Base-by-base conservation (phyloP, 768 basidiomycete genomes). In the Tricholoma furcatifolium region DNA sequence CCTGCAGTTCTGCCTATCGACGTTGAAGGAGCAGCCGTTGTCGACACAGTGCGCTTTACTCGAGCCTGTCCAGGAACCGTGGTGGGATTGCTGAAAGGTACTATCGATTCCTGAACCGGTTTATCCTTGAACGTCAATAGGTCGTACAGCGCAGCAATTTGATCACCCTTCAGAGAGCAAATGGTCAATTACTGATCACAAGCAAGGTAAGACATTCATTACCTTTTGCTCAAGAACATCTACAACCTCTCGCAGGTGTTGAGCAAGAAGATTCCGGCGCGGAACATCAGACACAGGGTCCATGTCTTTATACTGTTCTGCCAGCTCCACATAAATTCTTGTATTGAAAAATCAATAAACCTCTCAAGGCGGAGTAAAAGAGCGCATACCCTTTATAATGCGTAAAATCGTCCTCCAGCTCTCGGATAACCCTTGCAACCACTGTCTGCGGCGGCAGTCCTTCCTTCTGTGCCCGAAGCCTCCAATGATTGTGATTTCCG, bases 201-300 rank as follows among this genome's bases (percentile, higher is more conserved):
- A 46, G 52, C 40, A 36, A 58, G 20, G 31, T 43, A 20, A 43
- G 34, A 17, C 15, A 34, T 21, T 30, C 4, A 17, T 17, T 47
- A 91, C 94, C 87, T 95, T 98, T 61, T 86, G 83, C 63, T 98
- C 97, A 35, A 99, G 76, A 41, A 89, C 77, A 65, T 96, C 91
- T 43, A 98, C 91, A 7, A 98, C 92, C 62, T 97, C 93, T 30
- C 82, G 84, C 50, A 99, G 74, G 65, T 96, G 96, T 52, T 84
- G 81, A 0, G 95, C 93, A 17, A 98, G 76, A n/a, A 88, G 78
- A 54, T 91, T 90, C 31, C 97, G 79, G 66, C 90, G 91, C 18
- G 78, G 79, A 1, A 88, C 85, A 61, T 93, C 85, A 2, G 88
- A 87, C 1, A 83, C 85, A 2, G 93, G 82, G 63, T 94, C 91